Base-by-base conservation (phyloP, 2,329 filamentous ascomycete species). In the Penicillium sp. region DNA sequence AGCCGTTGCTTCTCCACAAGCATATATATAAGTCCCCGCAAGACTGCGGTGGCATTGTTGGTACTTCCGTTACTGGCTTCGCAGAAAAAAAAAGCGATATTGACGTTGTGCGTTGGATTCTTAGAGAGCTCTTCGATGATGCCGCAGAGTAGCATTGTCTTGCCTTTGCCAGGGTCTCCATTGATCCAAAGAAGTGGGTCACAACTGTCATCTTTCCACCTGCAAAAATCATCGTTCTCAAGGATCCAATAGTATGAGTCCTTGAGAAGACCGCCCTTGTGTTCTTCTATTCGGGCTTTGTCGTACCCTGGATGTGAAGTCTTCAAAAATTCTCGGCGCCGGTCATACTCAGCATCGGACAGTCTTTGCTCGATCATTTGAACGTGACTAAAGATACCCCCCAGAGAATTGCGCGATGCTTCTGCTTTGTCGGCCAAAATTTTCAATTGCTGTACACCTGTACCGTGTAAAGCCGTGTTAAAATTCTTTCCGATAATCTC, bases 21-120 rank as follows among this genome's bases (percentile, higher is more conserved):
- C 23, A 49, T 40, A 37, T 51, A 56, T 12, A 56, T 62, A 3
- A 75, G 52, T 8, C 70, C 66, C 1, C 67, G 61, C 12, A 75
- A 42, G 0, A 74, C 65, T 1, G 63, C 59, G 0, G 64, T 65
- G 1, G 70, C 69, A 44, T 49, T 67, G 46, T 64, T 68, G 18
- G 66, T 53, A 2, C 42, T 49, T 0, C 7, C 24, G 42, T 71
- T 55, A 7, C 64, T 68, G 7, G 51, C 68, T 34, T 74, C 66
- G 48, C 66, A 74, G 56, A 75, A 71, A 46, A 72, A 74, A 49
- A 56, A 73, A 15, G 52, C 43, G 7, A 55, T 10, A 5, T 7
- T 49, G 12, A 13, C 21, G 17, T 48, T 20, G 12, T 8, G 6
- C 13, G 17, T 15, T 10, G 17, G n/a, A n/a, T n/a, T 3, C 6